A percentile compares a stretch with the other conserved stretches of the same genome.
Evolutionary conservation across 2,329 filamentous ascomycete genomes (phyloP).

Genomic region (Fusarium coffeatum): DNA sequence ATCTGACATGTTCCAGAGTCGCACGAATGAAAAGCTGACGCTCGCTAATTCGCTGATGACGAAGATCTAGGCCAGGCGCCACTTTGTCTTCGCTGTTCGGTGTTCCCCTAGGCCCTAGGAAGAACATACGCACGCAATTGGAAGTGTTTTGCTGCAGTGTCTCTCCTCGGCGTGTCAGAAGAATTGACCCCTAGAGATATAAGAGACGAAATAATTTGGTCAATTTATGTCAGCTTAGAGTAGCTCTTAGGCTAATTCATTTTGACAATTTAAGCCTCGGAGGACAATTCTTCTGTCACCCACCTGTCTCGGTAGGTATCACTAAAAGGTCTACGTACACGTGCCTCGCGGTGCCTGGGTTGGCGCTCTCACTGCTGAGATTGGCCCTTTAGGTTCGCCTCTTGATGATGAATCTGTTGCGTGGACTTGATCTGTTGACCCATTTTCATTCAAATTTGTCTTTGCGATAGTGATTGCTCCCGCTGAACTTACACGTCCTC

Average conservation of each 20-base stretch:
- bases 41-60: constrained; percentile 37
- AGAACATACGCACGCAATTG: constrained; percentile 21
- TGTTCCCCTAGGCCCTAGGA: constrained; percentile 12
- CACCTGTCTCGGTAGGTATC: neutral
- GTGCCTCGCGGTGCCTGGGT: constrained; percentile 15
- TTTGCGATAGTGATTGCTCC: neutral
- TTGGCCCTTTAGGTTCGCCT: constrained; percentile 33
- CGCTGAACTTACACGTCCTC: constrained; percentile 11
- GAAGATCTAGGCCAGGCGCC: constrained; percentile 32
- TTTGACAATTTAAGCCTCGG: too few species aligned
- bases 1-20: constrained; percentile 13
- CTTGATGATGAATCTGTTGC: constrained; percentile 43
- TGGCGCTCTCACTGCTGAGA: constrained; percentile 10
- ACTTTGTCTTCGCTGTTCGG: constrained; percentile 22
- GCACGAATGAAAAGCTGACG: constrained; percentile 23
- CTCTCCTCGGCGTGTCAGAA: neutral
- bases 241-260: too few species aligned
- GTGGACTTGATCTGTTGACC: constrained; percentile 29
- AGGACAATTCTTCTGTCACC: too few species aligned
- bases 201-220: too few species aligned
- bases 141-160: constrained; percentile 1
- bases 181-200: too few species aligned
- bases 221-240: too few species aligned
- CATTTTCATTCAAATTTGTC: constrained; percentile 10
- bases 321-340: constrained; percentile 32